Evolutionary conservation across 2,329 filamentous ascomycete genomes (phyloP).

Genomic region (Knoxdaviesia capensis): DNA sequence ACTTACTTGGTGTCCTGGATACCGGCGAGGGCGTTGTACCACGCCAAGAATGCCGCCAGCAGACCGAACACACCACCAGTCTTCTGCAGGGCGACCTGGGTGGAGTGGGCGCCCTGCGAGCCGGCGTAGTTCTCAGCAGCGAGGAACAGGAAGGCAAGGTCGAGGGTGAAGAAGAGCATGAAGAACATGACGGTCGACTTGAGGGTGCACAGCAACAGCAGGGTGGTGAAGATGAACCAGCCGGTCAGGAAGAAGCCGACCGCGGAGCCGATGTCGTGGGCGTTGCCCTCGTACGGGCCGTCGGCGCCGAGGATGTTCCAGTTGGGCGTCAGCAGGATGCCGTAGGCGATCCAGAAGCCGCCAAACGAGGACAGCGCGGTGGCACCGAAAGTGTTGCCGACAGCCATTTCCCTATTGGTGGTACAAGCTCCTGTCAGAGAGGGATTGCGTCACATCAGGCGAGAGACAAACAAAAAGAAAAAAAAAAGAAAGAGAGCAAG

Average conservation of each 20-base stretch:
- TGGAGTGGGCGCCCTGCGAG: constrained; percentile 26
- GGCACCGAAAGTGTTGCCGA: constrained; percentile 75
- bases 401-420: constrained; percentile 52
- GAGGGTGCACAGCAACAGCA: constrained; percentile 55
- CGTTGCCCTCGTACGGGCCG: constrained; percentile 23
- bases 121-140: constrained; percentile 38
- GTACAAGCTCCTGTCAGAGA: background rate
- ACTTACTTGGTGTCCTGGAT: constrained; percentile 50
- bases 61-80: constrained; percentile 67
- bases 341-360: constrained; percentile 67
- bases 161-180: constrained; percentile 56
- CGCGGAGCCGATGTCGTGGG: constrained; percentile 31
- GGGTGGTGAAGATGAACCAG: constrained; percentile 73
- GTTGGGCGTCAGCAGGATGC: constrained; percentile 46
- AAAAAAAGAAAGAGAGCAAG: background rate
- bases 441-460: background rate
- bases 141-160: constrained; percentile 56
- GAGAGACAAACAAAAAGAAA: background rate
- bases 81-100: constrained; percentile 34
- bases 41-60: constrained; percentile 60
- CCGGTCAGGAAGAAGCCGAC: constrained; percentile 57
- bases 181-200: constrained; percentile 64
- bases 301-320: constrained; percentile 35
- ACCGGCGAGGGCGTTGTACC: constrained; percentile 75
- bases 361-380: constrained; percentile 67